Base-by-base conservation (phyloP, 2,329 filamentous ascomycete genomes). In the Aureobasidium musti region DNA sequence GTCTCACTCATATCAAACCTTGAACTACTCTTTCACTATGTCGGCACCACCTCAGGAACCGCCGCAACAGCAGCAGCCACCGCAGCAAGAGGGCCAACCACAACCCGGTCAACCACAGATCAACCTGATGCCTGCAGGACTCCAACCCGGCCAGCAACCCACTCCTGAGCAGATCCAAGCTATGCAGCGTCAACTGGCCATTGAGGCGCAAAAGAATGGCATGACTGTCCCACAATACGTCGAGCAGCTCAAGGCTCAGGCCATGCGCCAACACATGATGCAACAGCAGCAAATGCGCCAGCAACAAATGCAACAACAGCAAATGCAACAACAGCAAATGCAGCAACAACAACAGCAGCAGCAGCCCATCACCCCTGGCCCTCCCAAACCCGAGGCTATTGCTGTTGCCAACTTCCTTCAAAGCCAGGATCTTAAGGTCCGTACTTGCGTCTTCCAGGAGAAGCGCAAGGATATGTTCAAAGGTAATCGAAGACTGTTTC, bases 391-490 rank as follows among this genome's bases (percentile, higher is more conserved):
- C 45, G 88, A 92, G 74, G 93, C 92, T 23, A 80, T 98, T 53
- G 92, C 93, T 10, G 85, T 99, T 65, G 96, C 95, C 71, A 89
- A 91, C 74, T 99, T 96, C 80, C 81, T 99, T 68, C 88, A 88
- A 72, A 79, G 85, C 67, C 93, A 97, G 80, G 87, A 95, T 68
- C 81, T 99, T 70, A 99, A 99, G 84, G 84, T 86, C 21, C 85
- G 95, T 70, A 97, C 93, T 21, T 94, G 91, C 77, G 96, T 99
- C 70, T 86, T 98, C 71, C 93, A 97, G 71, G 95, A 95, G 73
- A 93, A 97, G 83, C 87, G 95, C 74, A 98, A 97, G 81, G 94
- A 99, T 71, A 96, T 99, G 91, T 98, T 99, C 80, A 90, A 89
- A 84, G 92, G 92, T 94, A 82, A 59, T 75, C 13, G 5, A 23